Conservation (phyloP, 768 basidiomycete species). For the Leccinellum albellum region DNA sequence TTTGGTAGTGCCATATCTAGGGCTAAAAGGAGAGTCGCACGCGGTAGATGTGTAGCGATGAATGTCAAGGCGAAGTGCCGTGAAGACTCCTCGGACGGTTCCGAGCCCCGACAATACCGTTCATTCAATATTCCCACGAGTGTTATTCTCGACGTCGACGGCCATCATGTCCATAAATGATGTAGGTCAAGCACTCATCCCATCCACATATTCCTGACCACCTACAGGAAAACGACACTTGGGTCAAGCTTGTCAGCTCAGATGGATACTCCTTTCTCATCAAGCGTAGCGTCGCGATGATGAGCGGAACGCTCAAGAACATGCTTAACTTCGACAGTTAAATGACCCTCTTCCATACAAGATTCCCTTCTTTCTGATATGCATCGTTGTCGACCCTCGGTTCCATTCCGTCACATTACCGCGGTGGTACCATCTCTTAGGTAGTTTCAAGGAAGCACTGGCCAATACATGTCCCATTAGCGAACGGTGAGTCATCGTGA, state of each 20-base stretch:
- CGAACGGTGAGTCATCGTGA: conserved; percentile 53
- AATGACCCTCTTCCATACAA: conserved; percentile 22
- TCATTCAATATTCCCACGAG: conserved; percentile 19
- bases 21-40: conserved; percentile 14
- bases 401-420: conserved; percentile 9
- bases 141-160: neutral
- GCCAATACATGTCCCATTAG: conserved; percentile 66
- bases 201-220: neutral
- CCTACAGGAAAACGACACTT: conserved; percentile 40
- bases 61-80: neutral
- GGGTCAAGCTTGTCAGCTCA: conserved; percentile 71
- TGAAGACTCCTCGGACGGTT: neutral
- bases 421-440: conserved; percentile 33
- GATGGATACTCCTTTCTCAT: conserved; percentile 85
- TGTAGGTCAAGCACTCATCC: conserved; percentile 11
- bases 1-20: conserved; percentile 36
- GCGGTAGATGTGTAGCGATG: conserved; percentile 12
- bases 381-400: neutral
- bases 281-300: conserved; percentile 65
- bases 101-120: conserved; percentile 16
- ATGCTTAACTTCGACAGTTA: conserved; percentile 74
- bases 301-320: conserved; percentile 77
- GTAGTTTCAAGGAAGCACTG: conserved; percentile 70
- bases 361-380: conserved; percentile 10
- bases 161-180: conserved; percentile 23